Percentiles rank a stretch among this genome's conserved stretches.
These are phyloP conservation scores for Fraxinus excelsior DNA, from an alignment of 257 asterid species.

Conservation along the genomic window DNA sequence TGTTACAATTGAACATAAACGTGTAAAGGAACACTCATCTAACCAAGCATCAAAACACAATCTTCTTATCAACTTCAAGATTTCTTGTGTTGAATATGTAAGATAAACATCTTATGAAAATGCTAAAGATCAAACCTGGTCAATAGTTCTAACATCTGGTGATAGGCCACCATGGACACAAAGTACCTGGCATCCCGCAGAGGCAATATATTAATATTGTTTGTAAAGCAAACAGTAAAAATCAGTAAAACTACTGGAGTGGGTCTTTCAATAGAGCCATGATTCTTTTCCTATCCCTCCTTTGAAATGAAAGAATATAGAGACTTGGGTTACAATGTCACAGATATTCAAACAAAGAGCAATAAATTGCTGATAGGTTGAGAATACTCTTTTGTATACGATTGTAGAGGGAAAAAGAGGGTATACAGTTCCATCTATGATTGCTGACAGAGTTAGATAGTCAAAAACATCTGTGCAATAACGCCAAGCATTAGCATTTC, in stretches of 20 bases:
- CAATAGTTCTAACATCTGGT: conserved; percentile 93
- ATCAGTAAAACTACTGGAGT: background rate
- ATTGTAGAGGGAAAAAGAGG: conserved; percentile 13
- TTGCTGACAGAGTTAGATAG: conserved; percentile 92
- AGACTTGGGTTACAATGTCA: background rate
- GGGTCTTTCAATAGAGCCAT: background rate
- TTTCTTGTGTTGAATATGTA: conserved; percentile 4
- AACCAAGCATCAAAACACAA: background rate
- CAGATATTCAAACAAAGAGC: conserved; percentile 8
- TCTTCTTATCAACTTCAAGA: background rate
- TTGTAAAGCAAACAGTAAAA: background rate
- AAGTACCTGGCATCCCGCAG: conserved; percentile 62
- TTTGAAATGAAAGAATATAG: conserved; percentile 1
- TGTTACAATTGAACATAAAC: background rate
- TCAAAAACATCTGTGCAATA: conserved; percentile 99
- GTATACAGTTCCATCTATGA: conserved; percentile 91
- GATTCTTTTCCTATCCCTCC: conserved; percentile 4
- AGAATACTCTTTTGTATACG: background rate
- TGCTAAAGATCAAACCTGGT: conserved; percentile 63
- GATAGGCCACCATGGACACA: conserved; percentile 99
- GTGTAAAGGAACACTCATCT: background rate
- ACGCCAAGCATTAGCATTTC: conserved; percentile 99
- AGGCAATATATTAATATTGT: conserved; percentile 13
- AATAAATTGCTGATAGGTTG: conserved; percentile 6
- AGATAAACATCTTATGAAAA: background rate